Evolutionary conservation across 345 rosid species (phyloP).

Genomic region (Jatropha curcas): DNA sequence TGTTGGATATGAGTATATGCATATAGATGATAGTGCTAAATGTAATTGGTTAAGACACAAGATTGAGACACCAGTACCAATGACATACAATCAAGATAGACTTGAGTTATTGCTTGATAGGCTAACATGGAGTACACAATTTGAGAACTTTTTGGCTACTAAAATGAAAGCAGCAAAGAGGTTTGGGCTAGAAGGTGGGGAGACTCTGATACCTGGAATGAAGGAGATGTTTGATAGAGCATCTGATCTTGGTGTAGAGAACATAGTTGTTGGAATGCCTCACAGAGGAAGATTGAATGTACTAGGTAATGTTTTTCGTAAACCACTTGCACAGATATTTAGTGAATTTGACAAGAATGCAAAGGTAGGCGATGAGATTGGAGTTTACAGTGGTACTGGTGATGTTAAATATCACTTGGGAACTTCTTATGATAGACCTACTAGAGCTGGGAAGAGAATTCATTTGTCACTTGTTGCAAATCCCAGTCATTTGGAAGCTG

Average conservation of each 20-base stretch:
- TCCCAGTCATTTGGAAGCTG: conserved; percentile 92
- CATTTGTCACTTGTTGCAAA: conserved; percentile 84
- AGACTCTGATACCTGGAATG: conserved; percentile 88
- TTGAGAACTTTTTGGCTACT: conserved; percentile 82
- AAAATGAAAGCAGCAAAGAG: conserved; percentile 81
- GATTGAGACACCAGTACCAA: conserved; percentile 75
- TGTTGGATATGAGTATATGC: conserved; percentile 81
- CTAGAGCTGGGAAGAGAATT: conserved; percentile 81
- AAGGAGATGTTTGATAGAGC: conserved; percentile 84
- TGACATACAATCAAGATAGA: conserved; percentile 62
- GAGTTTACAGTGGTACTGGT: conserved; percentile 78
- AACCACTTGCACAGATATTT: conserved; percentile 77
- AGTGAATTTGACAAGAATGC: conserved; percentile 78
- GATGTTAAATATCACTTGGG: conserved; percentile 86
- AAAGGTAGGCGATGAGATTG: conserved; percentile 70
- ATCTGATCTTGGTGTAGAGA: conserved; percentile 84
- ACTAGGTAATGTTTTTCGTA: conserved; percentile 77
- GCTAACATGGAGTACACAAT: conserved; percentile 76
- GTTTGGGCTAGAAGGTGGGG: conserved; percentile 89
- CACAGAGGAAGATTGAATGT: conserved; percentile 84
- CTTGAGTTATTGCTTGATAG: conserved; percentile 71
- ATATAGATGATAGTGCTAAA: conserved; percentile 69
- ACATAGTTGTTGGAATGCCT: conserved; percentile 76
- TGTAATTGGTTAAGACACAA: conserved; percentile 84
- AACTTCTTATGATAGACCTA: conserved; percentile 85